Base-by-base conservation (phyloP, 768 basidiomycete genomes). In the Lactifluus rugatus region DNA sequence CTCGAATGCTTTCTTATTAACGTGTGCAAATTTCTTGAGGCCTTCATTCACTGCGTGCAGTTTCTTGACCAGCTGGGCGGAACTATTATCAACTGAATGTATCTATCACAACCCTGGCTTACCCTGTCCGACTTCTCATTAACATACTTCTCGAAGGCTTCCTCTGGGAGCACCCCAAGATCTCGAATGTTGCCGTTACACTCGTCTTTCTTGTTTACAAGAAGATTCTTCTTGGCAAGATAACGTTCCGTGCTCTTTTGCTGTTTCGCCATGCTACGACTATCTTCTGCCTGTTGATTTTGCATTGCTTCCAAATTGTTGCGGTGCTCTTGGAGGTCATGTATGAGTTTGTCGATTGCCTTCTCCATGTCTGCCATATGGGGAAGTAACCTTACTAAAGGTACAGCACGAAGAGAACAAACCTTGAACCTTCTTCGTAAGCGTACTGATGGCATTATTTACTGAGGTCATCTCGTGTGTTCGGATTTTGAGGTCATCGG, bases 1-100 rank as follows among this genome's bases (percentile, higher is more conserved):
- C 70, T 99, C 96, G 68, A 95, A 95, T 1, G 95, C 96, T 68
- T 98, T 97, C 78, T 99, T 99, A 77, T 99, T 99, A 61, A 98
- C 95, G 68, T 97, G 93, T 0, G 93, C 90, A 66, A 94, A 99
- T 70, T 93, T 95, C 71, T 96, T 95, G 65, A 99, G 75, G 26
- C 83, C 81, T 67, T 98, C 94, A 67, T 97, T 96, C 61, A 93
- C 85, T 14, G 79, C 77, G 64, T 95, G 93, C n/a, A 99, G 78
- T 63, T 88, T 88, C 73, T 93, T 95, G 66, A 94, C 83, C 46
- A 99, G 78, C 95, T 99, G 65, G 19, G 31, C 23, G 19, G 56
- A 36, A 32, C 41, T 19, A 23, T 28, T 56, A 39, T 31, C 5
- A 28, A 44, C 53, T 17, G n/a, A 47, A 13, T 6, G 36, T 17